Conservation (phyloP, 2,329 filamentous ascomycete species). For the Cytospora chrysosperma region DNA sequence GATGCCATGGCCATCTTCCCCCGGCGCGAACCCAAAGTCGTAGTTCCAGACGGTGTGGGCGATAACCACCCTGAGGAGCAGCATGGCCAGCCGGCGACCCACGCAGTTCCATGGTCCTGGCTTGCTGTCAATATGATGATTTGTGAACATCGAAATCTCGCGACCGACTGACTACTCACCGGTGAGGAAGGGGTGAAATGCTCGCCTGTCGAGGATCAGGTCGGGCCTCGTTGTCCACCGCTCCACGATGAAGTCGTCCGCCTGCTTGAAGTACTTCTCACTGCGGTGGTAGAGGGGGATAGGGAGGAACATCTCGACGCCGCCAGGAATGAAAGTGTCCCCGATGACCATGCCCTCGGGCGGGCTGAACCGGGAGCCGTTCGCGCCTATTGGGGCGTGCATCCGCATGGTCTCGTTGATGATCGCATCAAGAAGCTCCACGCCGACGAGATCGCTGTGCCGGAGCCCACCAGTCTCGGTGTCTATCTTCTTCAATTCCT, state of each 20-base stretch:
- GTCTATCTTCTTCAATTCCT: not conserved
- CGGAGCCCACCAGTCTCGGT: not conserved
- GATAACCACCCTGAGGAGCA: slow-evolving; percentile 7
- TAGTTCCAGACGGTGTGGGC: slow-evolving; percentile 25
- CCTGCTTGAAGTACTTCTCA: slow-evolving; percentile 24
- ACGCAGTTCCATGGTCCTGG: not conserved
- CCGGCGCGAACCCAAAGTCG: slow-evolving; percentile 25
- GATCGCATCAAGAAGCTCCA: slow-evolving; percentile 14
- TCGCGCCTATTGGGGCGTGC: not conserved
- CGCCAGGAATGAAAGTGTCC: not conserved
- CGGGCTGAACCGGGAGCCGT: not conserved
- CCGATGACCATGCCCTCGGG: not conserved
- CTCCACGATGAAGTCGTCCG: slow-evolving; percentile 34
- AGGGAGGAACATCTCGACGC: not conserved
- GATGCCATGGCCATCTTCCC: slow-evolving; percentile 23
- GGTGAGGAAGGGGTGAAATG: not conserved
- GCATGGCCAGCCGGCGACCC: not conserved
- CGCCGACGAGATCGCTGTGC: not conserved
- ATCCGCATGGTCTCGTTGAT: slow-evolving; percentile 16
- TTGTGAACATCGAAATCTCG: not conserved
- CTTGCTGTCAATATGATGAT: not conserved
- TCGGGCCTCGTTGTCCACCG: slow-evolving; percentile 34
- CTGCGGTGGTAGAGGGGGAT: not conserved
- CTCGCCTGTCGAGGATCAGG: slow-evolving; percentile 27
- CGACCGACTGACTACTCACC: not conserved